phyloP scores from a whole-genome alignment of 106 monocot species.

The Allium cepa region DNA sequence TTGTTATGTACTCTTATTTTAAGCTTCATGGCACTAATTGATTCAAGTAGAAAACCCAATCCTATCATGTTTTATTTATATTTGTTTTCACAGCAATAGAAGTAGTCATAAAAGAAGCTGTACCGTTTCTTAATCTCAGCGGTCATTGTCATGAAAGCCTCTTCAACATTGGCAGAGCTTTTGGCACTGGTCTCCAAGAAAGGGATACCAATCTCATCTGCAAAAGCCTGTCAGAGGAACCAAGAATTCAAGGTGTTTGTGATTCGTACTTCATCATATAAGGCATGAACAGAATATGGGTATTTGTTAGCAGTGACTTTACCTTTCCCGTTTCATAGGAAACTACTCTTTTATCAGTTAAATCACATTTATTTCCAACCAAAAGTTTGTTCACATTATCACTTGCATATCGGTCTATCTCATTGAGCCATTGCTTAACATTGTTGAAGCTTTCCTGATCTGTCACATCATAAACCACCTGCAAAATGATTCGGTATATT shows the following conservation, averaged over 20 bases:
- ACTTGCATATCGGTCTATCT: conserved; percentile 57
- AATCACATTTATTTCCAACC: conserved; percentile 55
- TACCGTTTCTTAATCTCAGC: conserved; percentile 51
- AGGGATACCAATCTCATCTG: conserved; percentile 57
- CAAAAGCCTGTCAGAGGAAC: conserved; percentile 30
- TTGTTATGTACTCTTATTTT: not conserved
- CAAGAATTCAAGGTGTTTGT: not conserved
- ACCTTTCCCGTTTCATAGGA: conserved; percentile 58
- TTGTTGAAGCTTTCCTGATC: conserved; percentile 60
- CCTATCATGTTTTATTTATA: not conserved
- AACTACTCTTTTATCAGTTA: conserved; percentile 39
- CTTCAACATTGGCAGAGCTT: conserved; percentile 47
- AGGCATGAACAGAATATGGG: not conserved
- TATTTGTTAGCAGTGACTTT: conserved; percentile 1
- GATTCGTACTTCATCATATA: not conserved
- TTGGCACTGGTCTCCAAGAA: conserved; percentile 64
- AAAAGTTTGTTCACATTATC: conserved; percentile 66
- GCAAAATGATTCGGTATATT: not conserved
- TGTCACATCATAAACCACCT: conserved; percentile 66
- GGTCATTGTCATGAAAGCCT: conserved; percentile 59
- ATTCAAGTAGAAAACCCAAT: not conserved
- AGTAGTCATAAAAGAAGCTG: not conserved
- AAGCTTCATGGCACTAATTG: not conserved
- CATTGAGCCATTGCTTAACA: conserved; percentile 59
- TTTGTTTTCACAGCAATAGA: not conserved